Evolutionary conservation across 2,329 filamentous ascomycete genomes (phyloP), one percentile per base, ranked within the genome.

Genomic region (Penicillium vulpinum): DNA sequence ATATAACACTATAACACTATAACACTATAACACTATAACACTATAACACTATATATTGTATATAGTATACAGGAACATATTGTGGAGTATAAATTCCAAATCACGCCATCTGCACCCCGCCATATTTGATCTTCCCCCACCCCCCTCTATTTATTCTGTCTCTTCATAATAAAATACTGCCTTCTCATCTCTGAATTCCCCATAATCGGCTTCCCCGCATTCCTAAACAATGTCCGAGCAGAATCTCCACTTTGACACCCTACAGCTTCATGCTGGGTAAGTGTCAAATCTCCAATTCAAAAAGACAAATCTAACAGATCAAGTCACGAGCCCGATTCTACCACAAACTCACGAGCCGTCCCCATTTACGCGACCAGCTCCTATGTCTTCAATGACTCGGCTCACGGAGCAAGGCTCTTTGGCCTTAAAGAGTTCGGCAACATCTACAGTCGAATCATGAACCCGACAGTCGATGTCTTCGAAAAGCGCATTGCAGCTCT

Each of bases 331-430:
- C 86, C 90, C 24, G 94, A 97, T 73, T 78, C 89, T 26, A 75
- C 87, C 2, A 96, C 93, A 60, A 93, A 95, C 59, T 84, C 94
- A 26, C 87, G 94, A 68, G 94, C 93, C 45, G 92, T 97, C 9
- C 94, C 94, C 52, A 97, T 99, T 73, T 97, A 97, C 74, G 92
- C 93, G 15, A 92, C 92, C 5, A 93, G 88, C n/a, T 96, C 91
- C 70, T 99, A 82, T 77, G 86, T 86, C 51, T 99, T 99, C 85
- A 89, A 97, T 85, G 91, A 97, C 80, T 96, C 91, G 50, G 93
- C 92, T 48, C 94, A 97, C 71, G 94, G 91, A 60, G 94, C 94
- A 54, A 88, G 92, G 74, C 88, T 99, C 40, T 99, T 99, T 73
- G 90, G 91, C 72, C 90, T 99, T 76, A 95, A 97, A 80, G 92